phyloP scores from a whole-genome alignment of 1,284 basidiomycete genomes.

The Moesziomyces aphidis region DNA sequence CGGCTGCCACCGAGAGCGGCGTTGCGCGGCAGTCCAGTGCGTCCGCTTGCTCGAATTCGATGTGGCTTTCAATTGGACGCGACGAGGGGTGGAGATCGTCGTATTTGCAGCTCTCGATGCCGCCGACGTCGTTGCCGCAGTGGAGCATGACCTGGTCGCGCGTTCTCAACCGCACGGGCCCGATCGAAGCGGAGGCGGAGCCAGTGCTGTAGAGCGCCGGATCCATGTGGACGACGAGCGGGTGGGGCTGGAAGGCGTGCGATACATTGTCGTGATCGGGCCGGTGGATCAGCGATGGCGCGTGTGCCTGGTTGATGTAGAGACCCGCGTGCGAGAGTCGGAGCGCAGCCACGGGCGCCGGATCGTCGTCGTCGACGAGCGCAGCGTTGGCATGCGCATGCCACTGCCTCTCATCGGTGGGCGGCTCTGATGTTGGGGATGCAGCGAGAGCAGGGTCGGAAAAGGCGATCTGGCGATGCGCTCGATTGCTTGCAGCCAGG shows the following conservation, averaged over 20 bases:
- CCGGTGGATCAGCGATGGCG: conserved; percentile 21
- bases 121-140: conserved; percentile 34
- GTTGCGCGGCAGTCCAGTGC: conserved; percentile 25
- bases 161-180: conserved; percentile 22
- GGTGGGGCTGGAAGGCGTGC: conserved; percentile 30
- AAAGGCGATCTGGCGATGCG: conserved; percentile 33
- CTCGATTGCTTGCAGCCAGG: conserved; percentile 23
- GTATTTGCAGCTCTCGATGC: conserved; percentile 46
- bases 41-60: not conserved
- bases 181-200: conserved; percentile 19
- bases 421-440: conserved; percentile 3
- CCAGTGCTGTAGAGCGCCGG: conserved; percentile 15
- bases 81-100: conserved; percentile 32
- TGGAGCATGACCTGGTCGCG: conserved; percentile 47
- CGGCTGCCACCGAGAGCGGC: conserved; percentile 23
- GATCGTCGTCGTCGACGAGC: conserved; percentile 39
- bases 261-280: conserved; percentile 28
- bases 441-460: conserved; percentile 9
- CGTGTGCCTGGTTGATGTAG: conserved; percentile 48
- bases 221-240: conserved; percentile 46
- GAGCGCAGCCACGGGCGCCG: conserved; percentile 27
- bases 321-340: conserved; percentile 53
- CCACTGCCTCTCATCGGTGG: conserved; percentile 2
- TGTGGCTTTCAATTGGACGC: not conserved
- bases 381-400: conserved; percentile 6